Conservation (phyloP, 169 alveolate genomes). For the Fabrea salina region DNA sequence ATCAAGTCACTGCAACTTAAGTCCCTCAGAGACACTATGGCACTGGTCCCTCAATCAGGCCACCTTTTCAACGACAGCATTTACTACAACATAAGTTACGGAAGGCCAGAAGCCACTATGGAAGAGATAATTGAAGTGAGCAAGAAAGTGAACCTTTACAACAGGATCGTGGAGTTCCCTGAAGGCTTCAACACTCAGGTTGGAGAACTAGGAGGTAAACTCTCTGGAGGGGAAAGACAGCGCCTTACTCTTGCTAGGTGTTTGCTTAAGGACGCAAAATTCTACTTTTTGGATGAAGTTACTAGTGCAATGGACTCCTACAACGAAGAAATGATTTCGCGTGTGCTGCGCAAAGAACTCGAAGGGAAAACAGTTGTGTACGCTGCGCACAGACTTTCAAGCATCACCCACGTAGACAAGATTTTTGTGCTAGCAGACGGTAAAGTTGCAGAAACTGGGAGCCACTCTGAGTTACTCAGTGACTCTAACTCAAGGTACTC, state of each 20-base stretch:
- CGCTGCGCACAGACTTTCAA: slow-evolving; percentile 72
- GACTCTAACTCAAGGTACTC: slow-evolving; percentile 37
- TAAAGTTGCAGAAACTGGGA: slow-evolving; percentile 64
- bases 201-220: slow-evolving; percentile 73
- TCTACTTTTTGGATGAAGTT: slow-evolving; percentile 76
- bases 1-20: slow-evolving; percentile 63
- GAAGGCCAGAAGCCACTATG: slow-evolving; percentile 73
- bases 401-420: slow-evolving; percentile 60
- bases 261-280: slow-evolving; percentile 36
- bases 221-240: slow-evolving; percentile 78
- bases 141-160: slow-evolving; percentile 60
- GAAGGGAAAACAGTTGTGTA: slow-evolving; percentile 59
- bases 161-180: slow-evolving; percentile 56
- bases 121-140: slow-evolving; percentile 62
- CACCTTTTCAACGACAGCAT: slow-evolving; percentile 90
- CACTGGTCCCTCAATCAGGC: slow-evolving; percentile 90
- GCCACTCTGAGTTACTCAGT: slow-evolving; percentile 57
- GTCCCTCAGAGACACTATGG: slow-evolving; percentile 60
- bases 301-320: slow-evolving; percentile 73
- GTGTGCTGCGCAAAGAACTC: slow-evolving; percentile 44
- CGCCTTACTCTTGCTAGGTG: slow-evolving; percentile 69
- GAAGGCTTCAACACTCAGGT: slow-evolving; percentile 68
- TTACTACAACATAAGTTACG: slow-evolving; percentile 88
- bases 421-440: slow-evolving; percentile 65
- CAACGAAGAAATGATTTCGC: slow-evolving; percentile 61